phyloP scores from a whole-genome alignment of 2,329 filamentous ascomycete genomes.

The Trichoderma harzianum region DNA sequence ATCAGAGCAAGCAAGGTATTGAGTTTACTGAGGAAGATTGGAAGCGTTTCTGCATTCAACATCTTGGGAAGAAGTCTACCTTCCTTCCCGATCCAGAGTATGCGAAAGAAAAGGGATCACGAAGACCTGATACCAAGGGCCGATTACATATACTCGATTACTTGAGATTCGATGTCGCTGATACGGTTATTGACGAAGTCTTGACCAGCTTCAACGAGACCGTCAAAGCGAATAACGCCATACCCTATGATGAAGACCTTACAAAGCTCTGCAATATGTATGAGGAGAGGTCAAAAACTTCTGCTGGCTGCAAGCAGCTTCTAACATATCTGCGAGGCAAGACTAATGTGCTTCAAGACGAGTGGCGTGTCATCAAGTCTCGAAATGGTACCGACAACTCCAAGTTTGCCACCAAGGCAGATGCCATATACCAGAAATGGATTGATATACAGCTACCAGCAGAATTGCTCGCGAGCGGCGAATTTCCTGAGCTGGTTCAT shows the following conservation, averaged over 20 bases:
- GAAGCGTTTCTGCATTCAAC: constrained; percentile 32
- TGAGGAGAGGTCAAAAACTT: constrained; percentile 29
- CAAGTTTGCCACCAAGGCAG: constrained; percentile 30
- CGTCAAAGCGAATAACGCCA: constrained; percentile 10
- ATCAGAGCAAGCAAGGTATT: constrained; percentile 55
- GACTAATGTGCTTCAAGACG: constrained; percentile 27
- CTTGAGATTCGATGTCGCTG: constrained; percentile 54
- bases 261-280: constrained; percentile 31
- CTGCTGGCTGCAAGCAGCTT: constrained; percentile 30
- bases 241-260: constrained; percentile 20
- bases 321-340: constrained; percentile 33
- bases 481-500: constrained; percentile 29
- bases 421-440: constrained; percentile 41
- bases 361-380: constrained; percentile 35
- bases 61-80: constrained; percentile 21
- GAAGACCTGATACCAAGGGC: constrained; percentile 20
- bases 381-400: constrained; percentile 14
- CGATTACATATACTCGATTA: constrained; percentile 58
- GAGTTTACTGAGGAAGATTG: constrained; percentile 45
- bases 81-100: constrained; percentile 42
- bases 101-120: constrained; percentile 31
- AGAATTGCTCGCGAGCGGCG: constrained; percentile 14
- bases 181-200: constrained; percentile 38
- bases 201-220: constrained; percentile 32
- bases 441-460: constrained; percentile 38